Conservation (phyloP, 495 filamentous ascomycete species). For the Tuber melanosporum region DNA sequence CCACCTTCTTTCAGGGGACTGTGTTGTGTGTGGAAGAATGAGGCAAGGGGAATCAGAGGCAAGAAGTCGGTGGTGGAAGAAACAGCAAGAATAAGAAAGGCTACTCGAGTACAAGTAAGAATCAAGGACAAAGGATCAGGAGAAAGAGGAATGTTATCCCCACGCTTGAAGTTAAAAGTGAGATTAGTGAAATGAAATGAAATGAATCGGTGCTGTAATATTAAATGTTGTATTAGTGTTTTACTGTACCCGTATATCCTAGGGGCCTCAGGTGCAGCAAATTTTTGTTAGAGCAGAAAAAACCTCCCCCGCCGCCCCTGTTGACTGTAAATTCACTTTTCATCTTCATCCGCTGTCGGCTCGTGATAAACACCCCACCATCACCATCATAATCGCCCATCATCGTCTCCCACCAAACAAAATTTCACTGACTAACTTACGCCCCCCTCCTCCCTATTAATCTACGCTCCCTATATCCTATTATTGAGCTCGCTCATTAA, state of each 20-base stretch:
- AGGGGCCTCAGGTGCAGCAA: conserved; percentile 1
- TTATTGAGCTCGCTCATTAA: not conserved
- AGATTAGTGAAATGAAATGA: not conserved
- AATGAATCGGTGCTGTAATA: not conserved
- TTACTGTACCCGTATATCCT: not conserved
- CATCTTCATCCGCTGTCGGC: not conserved
- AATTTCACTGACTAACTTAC: not conserved
- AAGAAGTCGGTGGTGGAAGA: not conserved
- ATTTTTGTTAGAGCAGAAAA: not conserved
- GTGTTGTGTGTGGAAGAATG: not conserved
- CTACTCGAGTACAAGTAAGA: not conserved
- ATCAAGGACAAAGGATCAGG: not conserved
- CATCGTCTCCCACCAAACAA: not conserved
- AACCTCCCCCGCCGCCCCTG: not conserved
- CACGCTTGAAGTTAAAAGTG: not conserved
- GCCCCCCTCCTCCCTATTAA: not conserved
- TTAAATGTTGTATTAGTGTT: not conserved
- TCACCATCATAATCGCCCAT: not conserved
- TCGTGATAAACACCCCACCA: conserved; percentile 1
- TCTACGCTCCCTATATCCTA: not conserved
- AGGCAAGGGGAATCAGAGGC: not conserved
- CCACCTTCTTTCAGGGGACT: not conserved
- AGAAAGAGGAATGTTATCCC: not conserved
- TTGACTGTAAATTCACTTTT: not conserved
- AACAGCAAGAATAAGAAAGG: not conserved